A percentile compares a stretch with the other conserved stretches of the same genome.
Conservation (phyloP, 176 grass and related monocot genomes). For the Puccinellia tenuiflora region DNA sequence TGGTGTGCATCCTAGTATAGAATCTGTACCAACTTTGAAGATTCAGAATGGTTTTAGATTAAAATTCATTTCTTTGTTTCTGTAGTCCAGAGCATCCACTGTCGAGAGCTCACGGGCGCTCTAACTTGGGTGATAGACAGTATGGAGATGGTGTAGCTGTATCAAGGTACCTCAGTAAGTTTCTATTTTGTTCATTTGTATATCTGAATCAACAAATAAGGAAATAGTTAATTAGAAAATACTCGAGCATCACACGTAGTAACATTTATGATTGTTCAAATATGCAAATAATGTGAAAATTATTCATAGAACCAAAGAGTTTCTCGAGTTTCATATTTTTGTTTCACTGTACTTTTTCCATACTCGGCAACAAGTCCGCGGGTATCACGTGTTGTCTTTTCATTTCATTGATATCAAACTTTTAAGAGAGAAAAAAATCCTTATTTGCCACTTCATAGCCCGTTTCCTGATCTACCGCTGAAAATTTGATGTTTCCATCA, state of each 20-base stretch:
- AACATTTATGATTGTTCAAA: background rate
- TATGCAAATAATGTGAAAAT: background rate
- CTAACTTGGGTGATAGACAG: constrained; percentile 80
- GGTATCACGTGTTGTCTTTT: background rate
- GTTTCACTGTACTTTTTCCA: background rate
- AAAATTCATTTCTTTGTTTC: constrained; percentile 22
- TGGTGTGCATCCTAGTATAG: background rate
- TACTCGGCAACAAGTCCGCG: background rate
- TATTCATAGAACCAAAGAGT: background rate
- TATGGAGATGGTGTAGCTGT: constrained; percentile 53
- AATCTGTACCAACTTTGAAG: constrained; percentile 1
- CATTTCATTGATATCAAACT: background rate
- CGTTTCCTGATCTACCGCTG: background rate
- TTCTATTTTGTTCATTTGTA: constrained; percentile 40
- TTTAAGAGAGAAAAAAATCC: background rate
- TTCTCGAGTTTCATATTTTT: background rate
- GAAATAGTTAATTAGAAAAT: background rate
- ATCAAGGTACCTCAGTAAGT: constrained; percentile 97
- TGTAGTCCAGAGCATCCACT: constrained; percentile 91
- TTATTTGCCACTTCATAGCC: background rate
- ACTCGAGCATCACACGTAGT: background rate
- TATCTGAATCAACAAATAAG: constrained; percentile 15
- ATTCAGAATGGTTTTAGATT: constrained; percentile 22
- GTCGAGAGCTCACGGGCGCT: constrained; percentile 55
- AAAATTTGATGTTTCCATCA: background rate